Evolutionary conservation across 805 yeast genomes (phyloP), one percentile per base, ranked within the genome.

Genomic region (Hanseniaspora jakobsenii): DNA sequence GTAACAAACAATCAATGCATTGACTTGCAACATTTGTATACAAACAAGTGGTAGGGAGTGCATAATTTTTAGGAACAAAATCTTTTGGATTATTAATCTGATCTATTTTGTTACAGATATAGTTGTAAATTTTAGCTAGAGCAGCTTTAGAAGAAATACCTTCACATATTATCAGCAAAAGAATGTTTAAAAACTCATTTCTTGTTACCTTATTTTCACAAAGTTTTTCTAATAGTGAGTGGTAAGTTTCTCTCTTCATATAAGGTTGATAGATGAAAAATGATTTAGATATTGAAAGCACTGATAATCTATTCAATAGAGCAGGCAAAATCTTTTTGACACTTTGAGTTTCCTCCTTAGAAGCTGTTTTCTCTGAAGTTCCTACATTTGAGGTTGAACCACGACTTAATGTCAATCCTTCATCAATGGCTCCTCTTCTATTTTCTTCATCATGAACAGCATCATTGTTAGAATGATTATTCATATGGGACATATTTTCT

Each of bases 151-250:
- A 79, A 2, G 56, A 54, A 5, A 79, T 64, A n/a, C 91, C 93
- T 49, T 86, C 95, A 47, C 78, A 79, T 28, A 87, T 62, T 35
- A 86, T 70, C 14, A 78, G 73, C 32, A 86, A 59, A 32, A 86
- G 55, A 47, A 80, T 62, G 34, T 80, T 76, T 56, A 86, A 66
- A 13, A 84, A 71, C 50, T 87, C 95, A 8, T 73, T 63, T 44
- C 95, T 65, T 5, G 82, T 81, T 50, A 81, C 93, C 58, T 81
- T 81, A 60, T 78, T 84, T 49, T 73, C 71, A 53, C 93, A 81
- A 38, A 86, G 55, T 49, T 72, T 75, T 18, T 73, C 73, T 45
- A 86, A 65, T 4, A 89, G 64, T 40, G 76, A 77, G 58, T 78
- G 78, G 38, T 82, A 66, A 2, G 69, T 62, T 47, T 77, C 85